These are phyloP conservation scores for Solanum phureja DNA, from an alignment of 257 asterid genomes.

Conservation along the genomic window DNA sequence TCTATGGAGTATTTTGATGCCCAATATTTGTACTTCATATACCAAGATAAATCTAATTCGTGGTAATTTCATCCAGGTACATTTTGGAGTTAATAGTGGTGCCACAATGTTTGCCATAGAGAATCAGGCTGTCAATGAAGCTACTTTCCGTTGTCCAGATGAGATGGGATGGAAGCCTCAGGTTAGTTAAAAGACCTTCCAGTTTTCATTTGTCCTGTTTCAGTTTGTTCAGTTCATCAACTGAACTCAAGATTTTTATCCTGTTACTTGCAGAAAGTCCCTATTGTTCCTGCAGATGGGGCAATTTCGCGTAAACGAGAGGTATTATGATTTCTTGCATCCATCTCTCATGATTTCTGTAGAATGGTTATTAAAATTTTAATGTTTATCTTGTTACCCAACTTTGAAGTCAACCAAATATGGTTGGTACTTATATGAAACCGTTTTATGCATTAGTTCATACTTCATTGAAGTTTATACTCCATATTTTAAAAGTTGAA, in stretches of 20 bases:
- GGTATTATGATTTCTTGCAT: constrained; percentile 25
- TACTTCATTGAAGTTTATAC: not conserved
- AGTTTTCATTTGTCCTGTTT: not conserved
- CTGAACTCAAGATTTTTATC: not conserved
- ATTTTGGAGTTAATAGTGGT: constrained; percentile 96
- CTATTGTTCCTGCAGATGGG: constrained; percentile 42
- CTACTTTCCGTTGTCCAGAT: constrained; percentile 96
- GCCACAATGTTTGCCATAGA: constrained; percentile 92
- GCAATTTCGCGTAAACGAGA: constrained; percentile 35
- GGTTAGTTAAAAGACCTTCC: constrained; percentile 19
- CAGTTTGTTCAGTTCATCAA: not conserved
- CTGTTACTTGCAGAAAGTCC: constrained; percentile 50
- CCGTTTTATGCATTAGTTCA: not conserved
- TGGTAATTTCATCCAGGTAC: constrained; percentile 42
- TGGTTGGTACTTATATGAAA: not conserved
- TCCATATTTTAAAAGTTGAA: not conserved
- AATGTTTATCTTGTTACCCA: not conserved
- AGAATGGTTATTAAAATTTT: not conserved
- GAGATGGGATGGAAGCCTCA: constrained; percentile 99
- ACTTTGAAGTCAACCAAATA: not conserved
- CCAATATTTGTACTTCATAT: not conserved
- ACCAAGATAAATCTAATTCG: constrained; percentile 6
- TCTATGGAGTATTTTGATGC: not conserved
- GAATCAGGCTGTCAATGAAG: constrained; percentile 88
- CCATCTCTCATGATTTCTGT: not conserved